Evolutionary conservation across 805 yeast species (phyloP).

Genomic region (Candida mattraensis): DNA sequence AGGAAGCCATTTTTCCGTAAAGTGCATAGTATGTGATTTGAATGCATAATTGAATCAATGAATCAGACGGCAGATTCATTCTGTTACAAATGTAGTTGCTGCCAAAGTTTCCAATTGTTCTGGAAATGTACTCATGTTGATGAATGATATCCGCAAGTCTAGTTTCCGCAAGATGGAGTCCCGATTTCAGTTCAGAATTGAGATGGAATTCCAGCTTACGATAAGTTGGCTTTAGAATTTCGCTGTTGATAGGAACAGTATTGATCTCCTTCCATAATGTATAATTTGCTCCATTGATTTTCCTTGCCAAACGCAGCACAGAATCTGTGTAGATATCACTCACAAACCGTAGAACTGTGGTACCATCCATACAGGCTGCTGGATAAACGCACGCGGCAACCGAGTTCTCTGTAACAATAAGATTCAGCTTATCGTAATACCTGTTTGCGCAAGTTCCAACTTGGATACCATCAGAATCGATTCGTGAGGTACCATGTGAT

Average conservation of each 20-base stretch:
- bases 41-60: slow-evolving; percentile 50
- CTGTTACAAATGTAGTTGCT: slow-evolving; percentile 36
- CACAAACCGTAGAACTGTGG: slow-evolving; percentile 55
- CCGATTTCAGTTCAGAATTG: slow-evolving; percentile 46
- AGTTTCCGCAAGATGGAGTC: slow-evolving; percentile 57
- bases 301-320: slow-evolving; percentile 54
- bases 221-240: slow-evolving; percentile 38
- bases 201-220: slow-evolving; percentile 35
- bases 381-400: slow-evolving; percentile 64
- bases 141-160: slow-evolving; percentile 56
- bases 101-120: slow-evolving; percentile 31
- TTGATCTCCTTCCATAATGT: slow-evolving; percentile 49
- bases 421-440: slow-evolving; percentile 59
- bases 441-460: slow-evolving; percentile 58
- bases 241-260: slow-evolving; percentile 34
- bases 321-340: slow-evolving; percentile 60
- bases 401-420: slow-evolving; percentile 53
- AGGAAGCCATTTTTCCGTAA: slow-evolving; percentile 46
- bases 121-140: slow-evolving; percentile 55
- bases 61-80: slow-evolving; percentile 47
- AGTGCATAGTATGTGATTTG: slow-evolving; percentile 56
- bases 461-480: slow-evolving; percentile 49
- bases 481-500: slow-evolving; percentile 50
- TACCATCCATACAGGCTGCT: slow-evolving; percentile 56
- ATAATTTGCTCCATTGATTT: slow-evolving; percentile 56